A percentile compares a stretch with the other conserved stretches of the same genome.
phyloP scores from a whole-genome alignment of 352 stramenopile species.

The Pythium biforme region DNA sequence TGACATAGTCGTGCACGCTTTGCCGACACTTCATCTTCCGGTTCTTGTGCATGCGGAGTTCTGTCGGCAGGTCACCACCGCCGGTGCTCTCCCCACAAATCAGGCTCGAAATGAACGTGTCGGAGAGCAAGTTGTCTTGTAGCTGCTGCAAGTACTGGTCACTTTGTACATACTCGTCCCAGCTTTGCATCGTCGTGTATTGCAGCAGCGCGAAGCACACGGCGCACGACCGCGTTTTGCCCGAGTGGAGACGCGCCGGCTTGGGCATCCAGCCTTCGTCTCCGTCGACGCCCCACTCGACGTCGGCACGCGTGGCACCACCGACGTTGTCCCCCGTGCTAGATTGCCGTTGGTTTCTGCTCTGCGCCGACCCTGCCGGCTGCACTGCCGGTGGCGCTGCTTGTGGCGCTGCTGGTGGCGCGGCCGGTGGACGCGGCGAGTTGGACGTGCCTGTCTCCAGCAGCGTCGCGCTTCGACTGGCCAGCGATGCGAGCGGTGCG shows the following conservation, averaged over 20 bases:
- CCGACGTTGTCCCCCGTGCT: slow-evolving; percentile 6
- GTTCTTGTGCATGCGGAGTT: slow-evolving; percentile 87
- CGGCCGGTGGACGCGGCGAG: not conserved
- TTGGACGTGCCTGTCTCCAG: slow-evolving; percentile 7
- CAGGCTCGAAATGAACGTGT: slow-evolving; percentile 74
- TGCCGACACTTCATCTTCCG: slow-evolving; percentile 80
- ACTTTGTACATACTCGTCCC: slow-evolving; percentile 85
- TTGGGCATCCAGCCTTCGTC: slow-evolving; percentile 87
- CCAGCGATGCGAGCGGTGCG: slow-evolving; percentile 4
- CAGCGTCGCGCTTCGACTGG: slow-evolving; percentile 11
- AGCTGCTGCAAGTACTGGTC: slow-evolving; percentile 68
- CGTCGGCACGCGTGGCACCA: not conserved
- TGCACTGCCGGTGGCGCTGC: too few species aligned
- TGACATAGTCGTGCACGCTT: slow-evolving; percentile 72
- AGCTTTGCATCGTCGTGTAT: slow-evolving; percentile 63
- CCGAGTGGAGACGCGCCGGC: slow-evolving; percentile 70
- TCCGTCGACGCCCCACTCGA: slow-evolving; percentile 31
- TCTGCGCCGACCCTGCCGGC: not conserved
- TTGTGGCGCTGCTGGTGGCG: not conserved
- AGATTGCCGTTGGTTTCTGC: slow-evolving; percentile 18
- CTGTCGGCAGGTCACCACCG: slow-evolving; percentile 74
- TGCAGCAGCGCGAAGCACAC: slow-evolving; percentile 78
- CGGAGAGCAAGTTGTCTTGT: slow-evolving; percentile 73
- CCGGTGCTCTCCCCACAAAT: slow-evolving; percentile 71
- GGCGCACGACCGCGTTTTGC: slow-evolving; percentile 69